Conservation (phyloP, 2,329 filamentous ascomycete species). For the Trichoderma hamatum region DNA sequence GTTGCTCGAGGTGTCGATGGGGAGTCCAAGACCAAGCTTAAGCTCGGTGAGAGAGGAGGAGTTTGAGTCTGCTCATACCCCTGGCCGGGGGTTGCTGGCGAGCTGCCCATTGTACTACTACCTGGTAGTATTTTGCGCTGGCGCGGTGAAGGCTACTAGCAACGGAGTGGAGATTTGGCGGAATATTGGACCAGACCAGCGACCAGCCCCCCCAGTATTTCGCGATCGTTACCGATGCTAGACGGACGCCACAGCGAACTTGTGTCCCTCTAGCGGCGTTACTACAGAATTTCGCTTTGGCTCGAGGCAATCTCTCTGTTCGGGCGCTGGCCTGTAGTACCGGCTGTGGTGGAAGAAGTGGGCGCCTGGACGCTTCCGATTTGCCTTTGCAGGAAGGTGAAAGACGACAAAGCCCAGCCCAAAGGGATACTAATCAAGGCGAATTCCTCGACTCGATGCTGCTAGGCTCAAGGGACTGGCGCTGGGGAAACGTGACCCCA, state of each 20-base stretch:
- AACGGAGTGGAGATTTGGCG: conserved; percentile 18
- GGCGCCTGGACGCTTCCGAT: background rate
- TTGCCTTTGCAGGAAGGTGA: background rate
- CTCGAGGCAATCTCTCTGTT: background rate
- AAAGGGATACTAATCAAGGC: background rate
- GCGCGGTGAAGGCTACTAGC: conserved; percentile 20
- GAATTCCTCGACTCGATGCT: background rate
- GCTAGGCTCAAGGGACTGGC: background rate
- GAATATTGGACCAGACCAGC: conserved; percentile 26
- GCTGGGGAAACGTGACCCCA: conserved; percentile 13
- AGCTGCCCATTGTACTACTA: conserved; percentile 25
- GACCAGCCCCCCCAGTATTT: conserved; percentile 21
- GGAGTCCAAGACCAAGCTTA: conserved; percentile 24
- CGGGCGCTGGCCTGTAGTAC: background rate
- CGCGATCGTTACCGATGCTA: conserved; percentile 21
- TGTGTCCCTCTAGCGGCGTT: background rate
- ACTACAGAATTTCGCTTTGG: background rate
- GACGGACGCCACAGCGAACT: conserved; percentile 12
- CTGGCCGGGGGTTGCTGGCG: conserved; percentile 26
- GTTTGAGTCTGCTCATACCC: conserved; percentile 25
- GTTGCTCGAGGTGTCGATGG: conserved; percentile 26
- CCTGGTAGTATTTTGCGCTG: conserved; percentile 1
- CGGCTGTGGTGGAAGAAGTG: background rate
- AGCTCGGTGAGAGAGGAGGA: conserved; percentile 23
- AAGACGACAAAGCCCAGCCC: background rate